Conservation (phyloP, 1,284 basidiomycete species). For the Tilletiaria anomala region DNA sequence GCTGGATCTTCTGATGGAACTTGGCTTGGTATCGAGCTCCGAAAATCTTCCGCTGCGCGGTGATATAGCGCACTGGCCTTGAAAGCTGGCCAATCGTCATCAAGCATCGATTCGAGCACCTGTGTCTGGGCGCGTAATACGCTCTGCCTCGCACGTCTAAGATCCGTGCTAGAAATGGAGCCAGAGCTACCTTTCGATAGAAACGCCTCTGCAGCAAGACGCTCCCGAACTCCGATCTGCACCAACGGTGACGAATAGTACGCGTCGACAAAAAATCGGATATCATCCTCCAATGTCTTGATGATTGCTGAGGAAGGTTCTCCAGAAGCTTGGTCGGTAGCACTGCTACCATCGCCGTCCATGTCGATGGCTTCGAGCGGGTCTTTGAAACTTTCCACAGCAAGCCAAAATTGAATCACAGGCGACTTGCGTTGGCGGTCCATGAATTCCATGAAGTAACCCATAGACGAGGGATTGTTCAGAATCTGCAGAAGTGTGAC, state of each 20-base stretch:
- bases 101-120: slow-evolving; percentile 73
- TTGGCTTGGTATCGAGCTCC: no score
- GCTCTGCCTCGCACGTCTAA: slow-evolving; percentile 45
- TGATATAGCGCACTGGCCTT: slow-evolving; percentile 75
- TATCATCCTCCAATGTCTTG: slow-evolving; percentile 60
- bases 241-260: slow-evolving; percentile 58
- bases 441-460: slow-evolving; percentile 96
- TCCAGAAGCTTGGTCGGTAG: no score
- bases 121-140: slow-evolving; percentile 72
- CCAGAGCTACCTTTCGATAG: no score
- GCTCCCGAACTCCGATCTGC: slow-evolving; percentile 44
- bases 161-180: no score
- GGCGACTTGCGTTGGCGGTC: slow-evolving; percentile 69
- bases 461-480: slow-evolving; percentile 70
- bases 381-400: slow-evolving; percentile 94
- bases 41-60: slow-evolving; percentile 64
- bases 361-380: slow-evolving; percentile 53
- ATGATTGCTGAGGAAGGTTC: no score
- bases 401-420: slow-evolving; percentile 90
- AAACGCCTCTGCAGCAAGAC: no score
- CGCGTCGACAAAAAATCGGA: slow-evolving; percentile 66
- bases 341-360: slow-evolving; percentile 4
- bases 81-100: slow-evolving; percentile 71
- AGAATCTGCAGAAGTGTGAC: no score
- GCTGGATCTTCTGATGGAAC: no score